A percentile compares a stretch with the other conserved stretches of the same genome.
These are phyloP conservation scores for Fusarium sp. DNA, from an alignment of 2,329 filamentous ascomycete genomes.

Conservation along the genomic window DNA sequence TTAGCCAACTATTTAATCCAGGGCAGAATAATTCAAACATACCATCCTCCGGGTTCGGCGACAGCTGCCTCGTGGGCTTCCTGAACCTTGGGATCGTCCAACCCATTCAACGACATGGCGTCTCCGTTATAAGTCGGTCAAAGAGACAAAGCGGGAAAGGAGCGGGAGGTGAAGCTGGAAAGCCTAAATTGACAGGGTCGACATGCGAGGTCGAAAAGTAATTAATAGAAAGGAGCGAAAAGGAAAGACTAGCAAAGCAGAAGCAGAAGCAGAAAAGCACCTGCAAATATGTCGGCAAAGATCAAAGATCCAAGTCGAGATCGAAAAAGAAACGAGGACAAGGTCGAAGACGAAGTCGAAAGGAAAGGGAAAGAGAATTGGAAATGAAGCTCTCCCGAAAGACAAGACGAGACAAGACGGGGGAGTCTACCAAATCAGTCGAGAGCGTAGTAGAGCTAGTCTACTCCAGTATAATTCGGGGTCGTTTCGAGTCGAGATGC, in stretches of 20 bases:
- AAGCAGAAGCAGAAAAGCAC: conserved; percentile 1
- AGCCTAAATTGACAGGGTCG: not conserved
- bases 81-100: conserved; percentile 83
- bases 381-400: conserved; percentile 34
- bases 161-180: not conserved
- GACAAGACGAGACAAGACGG: no score
- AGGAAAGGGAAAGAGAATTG: conserved; percentile 14
- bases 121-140: conserved; percentile 36
- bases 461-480: conserved; percentile 37
- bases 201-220: conserved; percentile 9
- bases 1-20: conserved; percentile 1
- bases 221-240: conserved; percentile 25
- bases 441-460: conserved; percentile 21
- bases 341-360: conserved; percentile 2
- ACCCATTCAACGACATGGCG: conserved; percentile 93
- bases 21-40: conserved; percentile 50
- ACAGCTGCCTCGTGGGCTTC: conserved; percentile 86
- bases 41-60: conserved; percentile 94
- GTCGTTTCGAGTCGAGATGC: conserved; percentile 27
- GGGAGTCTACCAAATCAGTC: conserved; percentile 33
- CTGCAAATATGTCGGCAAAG: conserved; percentile 16
- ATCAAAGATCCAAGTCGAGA: conserved; percentile 9
- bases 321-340: not conserved
- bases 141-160: conserved; percentile 6
- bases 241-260: conserved; percentile 22